Evolutionary conservation across 768 basidiomycete genomes (phyloP).

Genomic region (Pleurotus ostreatus): DNA sequence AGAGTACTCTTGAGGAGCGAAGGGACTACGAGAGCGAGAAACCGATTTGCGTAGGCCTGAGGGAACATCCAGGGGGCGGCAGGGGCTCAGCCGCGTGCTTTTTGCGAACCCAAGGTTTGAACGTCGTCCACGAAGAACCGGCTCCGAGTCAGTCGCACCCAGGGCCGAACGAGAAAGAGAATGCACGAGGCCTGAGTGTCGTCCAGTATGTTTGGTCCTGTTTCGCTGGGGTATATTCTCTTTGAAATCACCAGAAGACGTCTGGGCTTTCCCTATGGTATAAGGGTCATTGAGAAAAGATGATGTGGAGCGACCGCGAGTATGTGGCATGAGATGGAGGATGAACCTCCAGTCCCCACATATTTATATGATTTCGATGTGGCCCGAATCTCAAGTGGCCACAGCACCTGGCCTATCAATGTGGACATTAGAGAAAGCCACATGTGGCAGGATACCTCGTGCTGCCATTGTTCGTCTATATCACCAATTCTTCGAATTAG

Average conservation of each 20-base stretch:
- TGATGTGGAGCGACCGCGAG: background rate
- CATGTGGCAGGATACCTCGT: background rate
- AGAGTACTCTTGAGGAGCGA: no score
- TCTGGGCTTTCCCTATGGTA: background rate
- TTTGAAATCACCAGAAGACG: background rate
- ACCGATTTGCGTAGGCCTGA: background rate
- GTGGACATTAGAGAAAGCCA: background rate
- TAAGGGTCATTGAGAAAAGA: background rate
- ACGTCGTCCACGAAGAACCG: background rate
- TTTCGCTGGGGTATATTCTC: background rate
- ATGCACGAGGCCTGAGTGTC: background rate
- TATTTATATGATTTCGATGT: background rate
- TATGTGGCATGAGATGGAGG: background rate
- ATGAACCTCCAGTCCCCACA: background rate
- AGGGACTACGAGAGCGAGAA: no score
- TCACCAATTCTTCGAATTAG: no score
- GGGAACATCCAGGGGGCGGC: background rate
- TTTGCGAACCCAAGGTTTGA: background rate
- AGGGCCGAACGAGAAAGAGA: no score
- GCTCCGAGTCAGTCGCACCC: background rate
- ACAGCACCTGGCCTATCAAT: background rate
- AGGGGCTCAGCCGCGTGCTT: background rate
- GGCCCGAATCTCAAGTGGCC: background rate
- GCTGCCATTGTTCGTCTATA: background rate
- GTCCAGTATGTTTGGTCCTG: background rate